Conservation (phyloP, 225 moss, liverwort and hornwort species). For the Marchantia polymorpha region DNA sequence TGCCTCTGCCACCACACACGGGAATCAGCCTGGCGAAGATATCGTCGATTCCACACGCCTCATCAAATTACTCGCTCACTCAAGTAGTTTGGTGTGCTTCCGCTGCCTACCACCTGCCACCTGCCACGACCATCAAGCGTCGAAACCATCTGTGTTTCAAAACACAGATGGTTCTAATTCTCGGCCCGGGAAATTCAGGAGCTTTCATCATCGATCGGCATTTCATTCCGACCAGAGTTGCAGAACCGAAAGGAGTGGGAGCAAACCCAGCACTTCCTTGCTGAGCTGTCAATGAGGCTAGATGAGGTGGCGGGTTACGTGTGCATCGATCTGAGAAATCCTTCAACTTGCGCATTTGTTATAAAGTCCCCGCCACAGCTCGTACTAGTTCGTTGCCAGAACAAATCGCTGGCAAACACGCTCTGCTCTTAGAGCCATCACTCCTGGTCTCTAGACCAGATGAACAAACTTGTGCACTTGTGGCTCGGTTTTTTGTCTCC, state of each 20-base stretch:
- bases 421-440: not conserved
- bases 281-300: not conserved
- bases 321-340: not conserved
- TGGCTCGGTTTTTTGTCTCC: not conserved
- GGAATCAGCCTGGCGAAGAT: not conserved
- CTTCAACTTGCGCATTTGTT: not conserved
- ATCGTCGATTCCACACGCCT: not conserved
- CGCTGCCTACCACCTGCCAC: not conserved
- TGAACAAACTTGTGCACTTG: not conserved
- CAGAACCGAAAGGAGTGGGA: too few species aligned
- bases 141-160: not conserved
- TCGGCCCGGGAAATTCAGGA: not conserved
- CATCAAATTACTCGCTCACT: not conserved
- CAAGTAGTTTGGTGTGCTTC: not conserved
- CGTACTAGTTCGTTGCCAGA: too few species aligned
- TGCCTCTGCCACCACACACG: not conserved
- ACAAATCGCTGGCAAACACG: not conserved
- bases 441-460: not conserved
- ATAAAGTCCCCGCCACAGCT: not conserved
- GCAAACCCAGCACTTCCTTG: too few species aligned
- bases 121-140: not conserved
- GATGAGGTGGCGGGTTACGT: not conserved
- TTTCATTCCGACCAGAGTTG: too few species aligned
- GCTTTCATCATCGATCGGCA: not conserved
- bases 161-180: not conserved